phyloP scores from a whole-genome alignment of 495 filamentous ascomycete genomes.

The Aspergillus bertholletiae region DNA sequence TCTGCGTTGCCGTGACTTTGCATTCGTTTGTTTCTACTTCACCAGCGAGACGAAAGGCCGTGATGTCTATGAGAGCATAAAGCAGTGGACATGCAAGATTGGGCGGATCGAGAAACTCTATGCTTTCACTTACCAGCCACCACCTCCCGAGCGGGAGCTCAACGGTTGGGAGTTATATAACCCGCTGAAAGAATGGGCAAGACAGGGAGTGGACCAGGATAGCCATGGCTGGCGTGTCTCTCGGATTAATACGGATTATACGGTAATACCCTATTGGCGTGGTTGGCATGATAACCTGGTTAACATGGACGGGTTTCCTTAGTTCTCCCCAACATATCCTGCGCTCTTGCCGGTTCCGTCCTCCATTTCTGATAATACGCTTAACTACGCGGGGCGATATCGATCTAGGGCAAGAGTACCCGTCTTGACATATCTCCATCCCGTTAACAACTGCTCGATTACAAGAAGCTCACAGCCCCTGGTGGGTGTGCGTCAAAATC shows the following conservation, averaged over 20 bases:
- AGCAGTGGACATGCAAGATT: conserved; percentile 73
- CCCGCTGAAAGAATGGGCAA: conserved; percentile 70
- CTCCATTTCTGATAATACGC: conserved; percentile 88
- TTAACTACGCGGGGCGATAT: conserved; percentile 90
- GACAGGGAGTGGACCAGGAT: conserved; percentile 79
- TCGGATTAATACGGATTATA: conserved; percentile 81
- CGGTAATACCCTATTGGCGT: conserved; percentile 40
- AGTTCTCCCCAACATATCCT: conserved; percentile 97
- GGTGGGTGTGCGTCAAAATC: conserved; percentile 80
- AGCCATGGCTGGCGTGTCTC: conserved; percentile 85
- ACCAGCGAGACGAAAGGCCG: conserved; percentile 65
- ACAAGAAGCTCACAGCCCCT: conserved; percentile 92
- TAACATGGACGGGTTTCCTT: conserved; percentile 25
- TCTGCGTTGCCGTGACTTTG: conserved; percentile 88
- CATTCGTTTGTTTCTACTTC: conserved; percentile 89
- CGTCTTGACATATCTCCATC: conserved; percentile 86
- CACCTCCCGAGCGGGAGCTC: conserved; percentile 66
- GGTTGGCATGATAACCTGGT: conserved; percentile 8
- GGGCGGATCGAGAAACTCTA: conserved; percentile 86
- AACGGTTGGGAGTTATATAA: conserved; percentile 91
- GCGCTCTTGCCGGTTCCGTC: conserved; percentile 78
- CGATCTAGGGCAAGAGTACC: conserved; percentile 86
- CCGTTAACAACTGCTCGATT: conserved; percentile 95
- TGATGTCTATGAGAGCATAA: conserved; percentile 88
- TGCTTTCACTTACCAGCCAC: conserved; percentile 80